Evolutionary conservation across 768 basidiomycete genomes (phyloP), one percentile per base, ranked within the genome.

Genomic region (Roridomyces roridus): DNA sequence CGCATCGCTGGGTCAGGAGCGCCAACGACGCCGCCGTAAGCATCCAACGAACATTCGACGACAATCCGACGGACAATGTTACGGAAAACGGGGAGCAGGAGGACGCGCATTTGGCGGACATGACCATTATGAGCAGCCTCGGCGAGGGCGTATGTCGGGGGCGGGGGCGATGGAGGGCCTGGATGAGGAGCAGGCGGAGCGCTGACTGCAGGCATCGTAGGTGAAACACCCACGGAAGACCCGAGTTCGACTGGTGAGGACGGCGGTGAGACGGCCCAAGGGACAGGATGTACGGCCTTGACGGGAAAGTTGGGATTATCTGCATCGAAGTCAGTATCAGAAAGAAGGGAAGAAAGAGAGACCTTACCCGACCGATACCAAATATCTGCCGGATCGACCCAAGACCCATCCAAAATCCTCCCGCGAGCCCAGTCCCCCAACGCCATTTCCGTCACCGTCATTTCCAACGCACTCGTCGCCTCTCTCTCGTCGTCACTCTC

Each of bases 371-470:
- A 67, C 10, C 73, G 70, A 46, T 84, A 89, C 81, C 82, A 91
- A 41, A 84, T 77, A 67, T 92, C 91, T 0, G 85, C 87, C 10
- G 90, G 91, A 46, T 81, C 87, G 40, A 86, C 70, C 90, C 91
- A 92, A 62, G 85, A 80, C 3, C 91, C 91, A 51, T 92, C 89
- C 18, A 92, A 70, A 42, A 92, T 86, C 43, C 89, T 74, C 20
- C 77, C 79, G 29, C 91, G 77, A 6, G 87, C 87, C 88, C 88
- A 91, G 60, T 89, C 89, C 12, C 80, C 77, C 48, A 91, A 72
- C 1, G 91, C 88, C 40, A 91, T 72, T 39, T 83, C 80, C 18
- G 75, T 69, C 14, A 80, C 78, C 18, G 18, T 39, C 45, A 42
- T n/a, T 25, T 61, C 60, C 14, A 56, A 35, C 56, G 42, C 77